Conservation (phyloP, 208 protist genomes). For the Acanthamoeba triangularis region DNA sequence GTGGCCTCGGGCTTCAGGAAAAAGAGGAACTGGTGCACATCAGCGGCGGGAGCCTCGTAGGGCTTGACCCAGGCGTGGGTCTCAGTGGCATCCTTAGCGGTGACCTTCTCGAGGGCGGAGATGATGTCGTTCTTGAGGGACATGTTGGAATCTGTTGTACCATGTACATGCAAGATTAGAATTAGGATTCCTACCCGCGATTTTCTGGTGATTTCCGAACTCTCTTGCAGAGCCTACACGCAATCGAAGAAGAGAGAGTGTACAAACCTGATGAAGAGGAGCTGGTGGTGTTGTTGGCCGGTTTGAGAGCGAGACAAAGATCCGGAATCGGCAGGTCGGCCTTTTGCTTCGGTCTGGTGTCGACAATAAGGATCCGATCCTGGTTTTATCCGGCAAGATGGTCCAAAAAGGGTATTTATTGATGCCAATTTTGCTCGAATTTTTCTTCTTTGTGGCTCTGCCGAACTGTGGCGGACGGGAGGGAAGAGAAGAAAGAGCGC, state of each 20-base stretch:
- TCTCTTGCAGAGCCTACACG: not conserved
- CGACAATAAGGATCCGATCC: not conserved
- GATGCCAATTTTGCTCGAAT: not conserved
- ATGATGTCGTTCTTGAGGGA: conserved; percentile 74
- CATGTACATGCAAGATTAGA: not conserved
- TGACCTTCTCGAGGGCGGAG: conserved; percentile 72
- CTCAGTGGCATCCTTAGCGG: conserved; percentile 73
- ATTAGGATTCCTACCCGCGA: not conserved
- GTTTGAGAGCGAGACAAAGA: not conserved
- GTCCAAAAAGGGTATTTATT: not conserved
- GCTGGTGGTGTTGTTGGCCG: not conserved
- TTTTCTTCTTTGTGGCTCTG: not conserved
- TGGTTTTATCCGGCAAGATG: not conserved
- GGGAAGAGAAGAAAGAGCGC: not conserved
- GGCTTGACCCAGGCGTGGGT: conserved; percentile 78
- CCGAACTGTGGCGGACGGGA: not conserved
- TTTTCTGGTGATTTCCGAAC: not conserved
- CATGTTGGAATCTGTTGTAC: not conserved
- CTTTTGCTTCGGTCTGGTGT: not conserved
- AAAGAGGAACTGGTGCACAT: conserved; percentile 77
- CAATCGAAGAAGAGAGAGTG: not conserved
- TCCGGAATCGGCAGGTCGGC: not conserved
- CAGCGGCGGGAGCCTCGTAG: conserved; percentile 73
- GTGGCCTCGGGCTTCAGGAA: conserved; percentile 78
- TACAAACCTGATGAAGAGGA: no score